phyloP scores from a whole-genome alignment of 108 stramenopile species.

The Pelagomonas calceolata region DNA sequence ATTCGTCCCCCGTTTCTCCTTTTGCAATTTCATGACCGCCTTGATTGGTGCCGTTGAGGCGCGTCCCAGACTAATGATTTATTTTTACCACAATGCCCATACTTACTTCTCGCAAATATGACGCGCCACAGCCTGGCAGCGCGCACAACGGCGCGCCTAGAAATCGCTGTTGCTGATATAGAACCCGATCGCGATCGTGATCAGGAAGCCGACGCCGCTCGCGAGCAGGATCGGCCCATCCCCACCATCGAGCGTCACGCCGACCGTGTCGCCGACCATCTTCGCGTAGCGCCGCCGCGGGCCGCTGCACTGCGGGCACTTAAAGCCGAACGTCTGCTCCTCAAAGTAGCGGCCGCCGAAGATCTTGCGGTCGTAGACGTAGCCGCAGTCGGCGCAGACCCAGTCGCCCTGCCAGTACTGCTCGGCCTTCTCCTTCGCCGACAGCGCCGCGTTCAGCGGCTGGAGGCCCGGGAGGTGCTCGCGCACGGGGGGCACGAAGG shows the following conservation, averaged over 20 bases:
- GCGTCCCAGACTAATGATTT: no score
- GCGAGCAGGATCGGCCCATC: constrained; percentile 87
- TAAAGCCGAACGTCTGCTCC: constrained; percentile 80
- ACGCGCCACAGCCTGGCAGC: no score
- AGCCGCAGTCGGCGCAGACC: constrained; percentile 95
- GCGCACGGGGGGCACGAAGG: no score
- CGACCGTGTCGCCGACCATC: constrained; percentile 87
- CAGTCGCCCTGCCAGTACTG: constrained; percentile 91
- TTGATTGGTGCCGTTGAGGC: no score
- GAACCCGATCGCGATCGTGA: constrained; percentile 73
- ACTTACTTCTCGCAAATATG: no score
- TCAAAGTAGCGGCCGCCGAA: constrained; percentile 60
- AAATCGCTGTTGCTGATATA: constrained; percentile 70
- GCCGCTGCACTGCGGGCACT: constrained; percentile 92
- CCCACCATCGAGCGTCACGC: constrained; percentile 87
- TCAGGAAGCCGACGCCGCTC: constrained; percentile 75
- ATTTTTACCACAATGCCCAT: no score
- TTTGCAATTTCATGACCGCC: no score
- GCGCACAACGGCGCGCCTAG: no score
- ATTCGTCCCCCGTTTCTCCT: no score
- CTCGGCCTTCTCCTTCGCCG: constrained; percentile 43
- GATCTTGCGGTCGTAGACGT: constrained; percentile 65
- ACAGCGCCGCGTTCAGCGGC: constrained; percentile 14
- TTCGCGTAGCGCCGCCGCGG: constrained; percentile 93
- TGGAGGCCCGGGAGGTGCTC: no score